Base-by-base conservation (phyloP, 257 asterid genomes). In the Solanum paucissectum region DNA sequence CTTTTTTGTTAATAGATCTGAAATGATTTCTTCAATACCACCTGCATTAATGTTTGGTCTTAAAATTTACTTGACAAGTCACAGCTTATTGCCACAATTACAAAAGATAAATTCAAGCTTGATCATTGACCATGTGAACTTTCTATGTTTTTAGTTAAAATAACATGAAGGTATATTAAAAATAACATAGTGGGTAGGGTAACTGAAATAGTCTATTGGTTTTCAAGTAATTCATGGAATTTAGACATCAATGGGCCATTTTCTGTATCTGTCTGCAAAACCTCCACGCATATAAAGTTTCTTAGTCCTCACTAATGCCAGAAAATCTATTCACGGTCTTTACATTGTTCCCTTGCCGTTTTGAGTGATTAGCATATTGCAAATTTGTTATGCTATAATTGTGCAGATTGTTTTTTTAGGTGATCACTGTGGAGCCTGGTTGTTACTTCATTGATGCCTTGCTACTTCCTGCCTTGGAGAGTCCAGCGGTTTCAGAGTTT, bases 401-500 rank as follows among this genome's bases (percentile, higher is more conserved):
- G 4, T 36, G 34, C 3, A 34, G 83, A 38, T 75, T 76, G 55
- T 40, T 40, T 85, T 64, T 91, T 90, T 97, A 97, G 99, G 99
- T 97, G 87, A 94, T 97, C 88, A 97, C 99, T 18, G 99, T 97
- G 88, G 99, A 97, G 87, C 99, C 99, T 52, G 99, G 99, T 75
- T 97, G 99, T 88, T 97, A 97, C 89, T 95, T 97, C 92, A 95
- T 97, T 79, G 98, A 97, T 83, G 96, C 98, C 69, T 90, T 95
- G 92, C 90, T 97, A 88, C 90, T 93, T 90, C 98, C 98, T 86
- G 99, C 99, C 55, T 92, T 95, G 98, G 94, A 92, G 89, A 94
- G 87, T 89, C 44, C 94, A 71, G 92, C 87, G 75, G 92, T 95
- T 23, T 94, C 98, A 33, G 89, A 91, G 77, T 97, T 93, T 90